Percentiles rank a stretch among this genome's conserved stretches.
phyloP scores from a whole-genome alignment of 768 basidiomycete genomes.

The Pleurotus pulmonarius region DNA sequence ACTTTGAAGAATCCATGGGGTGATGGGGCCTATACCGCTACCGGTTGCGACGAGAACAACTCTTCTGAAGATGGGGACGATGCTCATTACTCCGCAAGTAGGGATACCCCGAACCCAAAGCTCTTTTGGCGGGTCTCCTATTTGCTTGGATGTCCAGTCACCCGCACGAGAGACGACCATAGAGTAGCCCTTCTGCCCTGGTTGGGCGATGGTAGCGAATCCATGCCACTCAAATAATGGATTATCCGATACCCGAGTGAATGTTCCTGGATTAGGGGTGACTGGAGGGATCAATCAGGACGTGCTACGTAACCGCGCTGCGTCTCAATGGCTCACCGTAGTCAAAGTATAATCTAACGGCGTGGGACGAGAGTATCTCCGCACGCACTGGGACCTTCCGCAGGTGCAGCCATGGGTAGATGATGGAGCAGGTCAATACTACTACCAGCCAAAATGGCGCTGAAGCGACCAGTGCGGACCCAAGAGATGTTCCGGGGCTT shows the following conservation, averaged over 20 bases:
- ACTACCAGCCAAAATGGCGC: conserved; percentile 39
- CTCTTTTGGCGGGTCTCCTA: conserved; percentile 43
- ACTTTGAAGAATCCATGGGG: conserved; percentile 31
- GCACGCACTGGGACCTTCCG: conserved; percentile 35
- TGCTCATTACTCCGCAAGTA: conserved; percentile 45
- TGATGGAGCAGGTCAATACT: conserved; percentile 35
- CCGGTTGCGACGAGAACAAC: conserved; percentile 54
- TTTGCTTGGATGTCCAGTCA: conserved; percentile 51
- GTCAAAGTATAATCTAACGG: conserved; percentile 40
- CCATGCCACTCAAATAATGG: conserved; percentile 50
- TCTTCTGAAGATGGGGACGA: conserved; percentile 45
- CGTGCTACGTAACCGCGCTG: no score
- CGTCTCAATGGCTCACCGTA: conserved; percentile 24
- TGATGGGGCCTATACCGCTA: conserved; percentile 46
- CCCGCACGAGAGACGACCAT: conserved; percentile 52
- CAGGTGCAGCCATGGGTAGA: conserved; percentile 41
- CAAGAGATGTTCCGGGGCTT: conserved; percentile 20
- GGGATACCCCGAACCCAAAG: conserved; percentile 55
- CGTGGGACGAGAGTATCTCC: conserved; percentile 38
- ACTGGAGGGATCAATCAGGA: conserved; percentile 4
- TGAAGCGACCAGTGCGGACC: conserved; percentile 25
- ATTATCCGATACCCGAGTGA: conserved; percentile 21
- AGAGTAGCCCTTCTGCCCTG: conserved; percentile 41
- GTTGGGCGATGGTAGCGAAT: conserved; percentile 39
- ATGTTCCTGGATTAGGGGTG: conserved; percentile 13